phyloP scores from a whole-genome alignment of 1,139 yeast species.

The Yamadazyma atmosphaerica region DNA sequence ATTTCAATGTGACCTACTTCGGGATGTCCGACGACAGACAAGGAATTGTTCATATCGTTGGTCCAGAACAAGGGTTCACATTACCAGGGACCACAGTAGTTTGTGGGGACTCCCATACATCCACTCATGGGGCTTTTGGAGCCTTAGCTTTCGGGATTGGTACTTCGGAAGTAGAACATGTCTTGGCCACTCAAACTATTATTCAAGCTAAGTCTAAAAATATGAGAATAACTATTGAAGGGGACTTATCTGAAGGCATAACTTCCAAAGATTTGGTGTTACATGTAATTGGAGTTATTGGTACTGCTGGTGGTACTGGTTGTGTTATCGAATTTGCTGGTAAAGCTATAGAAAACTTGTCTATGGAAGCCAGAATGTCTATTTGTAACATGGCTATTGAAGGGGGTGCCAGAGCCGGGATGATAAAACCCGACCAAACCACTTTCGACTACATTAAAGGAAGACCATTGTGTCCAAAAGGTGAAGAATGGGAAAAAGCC shows the following conservation, averaged over 20 bases:
- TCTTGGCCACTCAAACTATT: constrained; percentile 93
- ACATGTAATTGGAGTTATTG: constrained; percentile 93
- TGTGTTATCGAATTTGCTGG: constrained; percentile 96
- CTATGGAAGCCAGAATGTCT: constrained; percentile 99
- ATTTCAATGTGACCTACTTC: constrained; percentile 84
- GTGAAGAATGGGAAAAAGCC: constrained; percentile 94
- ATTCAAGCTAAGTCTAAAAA: constrained; percentile 94
- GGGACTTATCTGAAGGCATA: constrained; percentile 81
- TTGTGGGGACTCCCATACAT: constrained; percentile 98
- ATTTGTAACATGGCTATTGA: constrained; percentile 99
- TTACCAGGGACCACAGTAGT: constrained; percentile 98
- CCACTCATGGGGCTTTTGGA: constrained; percentile 98
- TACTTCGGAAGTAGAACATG: constrained; percentile 98
- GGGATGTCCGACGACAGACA: constrained; percentile 95
- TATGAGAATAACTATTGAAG: constrained; percentile 86
- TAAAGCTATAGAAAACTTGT: constrained; percentile 80
- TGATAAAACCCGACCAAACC: constrained; percentile 92
- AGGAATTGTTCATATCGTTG: constrained; percentile 97
- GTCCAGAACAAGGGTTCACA: constrained; percentile 98
- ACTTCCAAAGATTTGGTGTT: constrained; percentile 93
- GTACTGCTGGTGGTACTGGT: constrained; percentile 99
- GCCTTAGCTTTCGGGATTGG: constrained; percentile 98
- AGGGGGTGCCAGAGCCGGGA: constrained; percentile 99
- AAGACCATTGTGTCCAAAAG: constrained; percentile 92
- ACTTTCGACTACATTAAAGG: constrained; percentile 86